A percentile compares a stretch with the other conserved stretches of the same genome.
phyloP scores from a whole-genome alignment of 768 basidiomycete genomes.

The Sistotremastrum niveocremeum region DNA sequence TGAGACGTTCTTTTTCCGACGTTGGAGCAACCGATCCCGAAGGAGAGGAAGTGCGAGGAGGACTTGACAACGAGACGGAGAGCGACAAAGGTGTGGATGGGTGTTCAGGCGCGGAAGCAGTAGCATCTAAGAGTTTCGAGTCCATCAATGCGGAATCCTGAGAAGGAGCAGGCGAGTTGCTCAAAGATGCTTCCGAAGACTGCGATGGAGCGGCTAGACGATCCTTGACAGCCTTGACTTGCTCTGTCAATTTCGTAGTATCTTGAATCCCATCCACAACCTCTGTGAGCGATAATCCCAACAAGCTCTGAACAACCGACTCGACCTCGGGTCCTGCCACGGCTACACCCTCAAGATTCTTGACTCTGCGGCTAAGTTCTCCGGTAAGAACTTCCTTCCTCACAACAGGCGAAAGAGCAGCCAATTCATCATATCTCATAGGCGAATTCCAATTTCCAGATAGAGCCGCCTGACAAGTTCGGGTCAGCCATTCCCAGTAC shows the following conservation, averaged over 20 bases:
- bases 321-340: conserved; percentile 47
- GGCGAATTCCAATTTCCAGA: conserved; percentile 68
- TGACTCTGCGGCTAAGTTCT: conserved; percentile 66
- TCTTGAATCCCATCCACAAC: conserved; percentile 69
- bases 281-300: conserved; percentile 57
- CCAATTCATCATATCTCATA: conserved; percentile 78
- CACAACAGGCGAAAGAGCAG: conserved; percentile 73
- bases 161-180: conserved; percentile 32
- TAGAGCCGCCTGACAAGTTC: conserved; percentile 53
- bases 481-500: not conserved
- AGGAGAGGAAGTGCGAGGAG: conserved; percentile 75
- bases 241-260: conserved; percentile 46
- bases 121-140: conserved; percentile 47
- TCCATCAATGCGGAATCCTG: conserved; percentile 65
- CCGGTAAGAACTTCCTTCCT: conserved; percentile 77
- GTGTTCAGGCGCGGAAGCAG: conserved; percentile 82
- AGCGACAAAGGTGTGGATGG: conserved; percentile 78
- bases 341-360: conserved; percentile 27
- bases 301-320: conserved; percentile 56
- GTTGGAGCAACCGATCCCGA: conserved; percentile 43
- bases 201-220: not conserved
- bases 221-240: conserved; percentile 30
- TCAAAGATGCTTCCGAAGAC: not conserved
- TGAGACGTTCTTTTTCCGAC: conserved; percentile 67
- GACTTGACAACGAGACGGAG: conserved; percentile 60